A percentile compares a stretch with the other conserved stretches of the same genome.
Conservation (phyloP, 495 filamentous ascomycete species). For the Xylaria sp. region DNA sequence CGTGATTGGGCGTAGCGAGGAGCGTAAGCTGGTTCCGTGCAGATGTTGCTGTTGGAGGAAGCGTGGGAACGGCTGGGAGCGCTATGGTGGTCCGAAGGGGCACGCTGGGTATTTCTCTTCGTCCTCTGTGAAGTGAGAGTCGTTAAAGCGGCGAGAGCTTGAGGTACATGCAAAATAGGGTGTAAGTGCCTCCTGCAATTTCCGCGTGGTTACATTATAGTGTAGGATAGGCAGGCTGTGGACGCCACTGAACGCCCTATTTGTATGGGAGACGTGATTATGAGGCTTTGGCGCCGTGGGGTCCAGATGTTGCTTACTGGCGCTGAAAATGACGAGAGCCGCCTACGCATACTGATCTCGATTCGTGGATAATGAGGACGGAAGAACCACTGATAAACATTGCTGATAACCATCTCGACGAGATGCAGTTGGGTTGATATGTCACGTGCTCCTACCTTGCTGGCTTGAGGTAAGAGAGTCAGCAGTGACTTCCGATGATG, state of each 20-base stretch:
- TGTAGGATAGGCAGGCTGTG: not conserved
- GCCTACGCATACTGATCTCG: not conserved
- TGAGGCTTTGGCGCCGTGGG: not conserved
- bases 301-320: not conserved
- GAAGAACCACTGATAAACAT: too few relatives aligned
- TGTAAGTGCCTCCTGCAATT: slow-evolving; percentile 13
- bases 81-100: slow-evolving; percentile 8
- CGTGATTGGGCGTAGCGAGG: slow-evolving; percentile 15
- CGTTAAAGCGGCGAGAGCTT: slow-evolving; percentile 26
- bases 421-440: too few relatives aligned
- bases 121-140: not conserved
- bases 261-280: slow-evolving; percentile 13
- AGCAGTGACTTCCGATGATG: not conserved
- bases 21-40: slow-evolving; percentile 12
- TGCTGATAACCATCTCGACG: too few relatives aligned
- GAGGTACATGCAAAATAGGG: slow-evolving; percentile 37
- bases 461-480: not conserved
- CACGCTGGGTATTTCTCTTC: slow-evolving; percentile 33
- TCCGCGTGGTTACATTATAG: not conserved
- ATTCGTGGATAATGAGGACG: not conserved
- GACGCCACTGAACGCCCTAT: slow-evolving; percentile 23
- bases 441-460: not conserved
- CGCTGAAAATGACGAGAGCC: not conserved
- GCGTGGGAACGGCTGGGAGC: not conserved
- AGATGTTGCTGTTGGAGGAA: slow-evolving; percentile 9